Conservation (phyloP, 2,329 filamentous ascomycete species). For the Xylaria sp. region DNA sequence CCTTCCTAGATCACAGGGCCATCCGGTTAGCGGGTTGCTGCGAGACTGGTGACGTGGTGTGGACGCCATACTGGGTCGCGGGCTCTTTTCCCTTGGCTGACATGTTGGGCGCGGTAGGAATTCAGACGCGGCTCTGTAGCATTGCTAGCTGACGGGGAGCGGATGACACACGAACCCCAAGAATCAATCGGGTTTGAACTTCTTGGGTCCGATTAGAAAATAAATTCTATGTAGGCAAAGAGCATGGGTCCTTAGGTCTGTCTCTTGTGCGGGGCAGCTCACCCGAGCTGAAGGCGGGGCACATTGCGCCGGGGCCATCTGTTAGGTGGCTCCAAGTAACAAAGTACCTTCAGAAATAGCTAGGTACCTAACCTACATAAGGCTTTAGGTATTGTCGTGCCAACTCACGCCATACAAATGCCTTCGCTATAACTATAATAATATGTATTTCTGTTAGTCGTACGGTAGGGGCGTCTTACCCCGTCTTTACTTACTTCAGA, state of each 20-base stretch:
- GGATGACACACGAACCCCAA: background rate
- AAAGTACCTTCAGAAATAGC: too few relatives aligned
- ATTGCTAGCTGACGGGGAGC: background rate
- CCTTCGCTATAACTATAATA: too few relatives aligned
- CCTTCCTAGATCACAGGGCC: conserved; percentile 43
- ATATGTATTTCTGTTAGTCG: too few relatives aligned
- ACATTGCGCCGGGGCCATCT: background rate
- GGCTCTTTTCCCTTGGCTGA: conserved; percentile 31
- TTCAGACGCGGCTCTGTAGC: background rate
- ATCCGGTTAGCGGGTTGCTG: conserved; percentile 7
- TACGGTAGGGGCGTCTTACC: too few relatives aligned
- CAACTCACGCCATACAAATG: too few relatives aligned
- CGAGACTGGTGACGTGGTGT: background rate
- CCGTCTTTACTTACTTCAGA: too few relatives aligned
- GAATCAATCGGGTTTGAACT: too few relatives aligned
- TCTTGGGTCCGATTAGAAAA: background rate
- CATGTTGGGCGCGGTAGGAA: conserved; percentile 15
- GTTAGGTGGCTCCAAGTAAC: too few relatives aligned
- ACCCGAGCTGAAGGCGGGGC: background rate
- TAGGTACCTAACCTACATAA: too few relatives aligned
- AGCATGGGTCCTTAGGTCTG: background rate
- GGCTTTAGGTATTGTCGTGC: too few relatives aligned
- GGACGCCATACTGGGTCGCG: conserved; percentile 20
- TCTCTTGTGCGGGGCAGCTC: background rate
- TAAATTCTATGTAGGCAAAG: background rate